Conservation (phyloP, 2,329 filamentous ascomycete genomes). For the Hypoxylon sp. region DNA sequence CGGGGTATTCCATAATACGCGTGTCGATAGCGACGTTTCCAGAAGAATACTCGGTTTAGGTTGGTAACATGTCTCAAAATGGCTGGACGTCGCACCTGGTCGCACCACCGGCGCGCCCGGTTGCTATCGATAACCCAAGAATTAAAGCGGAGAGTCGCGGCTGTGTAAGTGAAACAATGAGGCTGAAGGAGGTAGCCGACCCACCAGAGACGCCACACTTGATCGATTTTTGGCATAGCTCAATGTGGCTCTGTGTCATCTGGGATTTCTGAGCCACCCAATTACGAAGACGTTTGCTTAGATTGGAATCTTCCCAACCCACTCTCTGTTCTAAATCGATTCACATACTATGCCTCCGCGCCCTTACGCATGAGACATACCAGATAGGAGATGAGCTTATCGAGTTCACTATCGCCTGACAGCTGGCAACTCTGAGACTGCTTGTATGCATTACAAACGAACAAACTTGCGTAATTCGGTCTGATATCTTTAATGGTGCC, state of each 20-base stretch:
- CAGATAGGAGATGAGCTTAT: neutral
- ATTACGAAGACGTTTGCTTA: slow-evolving; percentile 21
- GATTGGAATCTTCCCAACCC: slow-evolving; percentile 1
- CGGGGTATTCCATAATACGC: slow-evolving; percentile 43
- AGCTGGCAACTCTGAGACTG: slow-evolving; percentile 8
- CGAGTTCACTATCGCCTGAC: slow-evolving; percentile 12
- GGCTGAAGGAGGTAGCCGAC: slow-evolving; percentile 33
- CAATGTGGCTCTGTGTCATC: slow-evolving; percentile 31
- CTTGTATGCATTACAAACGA: neutral
- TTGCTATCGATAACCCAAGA: slow-evolving; percentile 31
- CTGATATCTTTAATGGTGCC: slow-evolving; percentile 20
- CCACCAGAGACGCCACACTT: slow-evolving; percentile 20
- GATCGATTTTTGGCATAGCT: slow-evolving; percentile 7
- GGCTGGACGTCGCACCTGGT: slow-evolving; percentile 25
- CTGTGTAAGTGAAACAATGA: slow-evolving; percentile 26
- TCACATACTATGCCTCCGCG: too few relatives aligned
- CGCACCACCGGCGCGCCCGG: slow-evolving; percentile 25
- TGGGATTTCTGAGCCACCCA: slow-evolving; percentile 30
- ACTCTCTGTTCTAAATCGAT: slow-evolving; percentile 6
- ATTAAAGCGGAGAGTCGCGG: slow-evolving; percentile 18
- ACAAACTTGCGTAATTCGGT: slow-evolving; percentile 10
- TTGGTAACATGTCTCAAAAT: slow-evolving; percentile 34
- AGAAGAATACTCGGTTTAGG: slow-evolving; percentile 28
- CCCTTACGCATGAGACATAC: neutral
- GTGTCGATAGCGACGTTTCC: slow-evolving; percentile 36